Conservation (phyloP, 2,329 filamentous ascomycete species). For the Macroventuria anomochaeta region DNA sequence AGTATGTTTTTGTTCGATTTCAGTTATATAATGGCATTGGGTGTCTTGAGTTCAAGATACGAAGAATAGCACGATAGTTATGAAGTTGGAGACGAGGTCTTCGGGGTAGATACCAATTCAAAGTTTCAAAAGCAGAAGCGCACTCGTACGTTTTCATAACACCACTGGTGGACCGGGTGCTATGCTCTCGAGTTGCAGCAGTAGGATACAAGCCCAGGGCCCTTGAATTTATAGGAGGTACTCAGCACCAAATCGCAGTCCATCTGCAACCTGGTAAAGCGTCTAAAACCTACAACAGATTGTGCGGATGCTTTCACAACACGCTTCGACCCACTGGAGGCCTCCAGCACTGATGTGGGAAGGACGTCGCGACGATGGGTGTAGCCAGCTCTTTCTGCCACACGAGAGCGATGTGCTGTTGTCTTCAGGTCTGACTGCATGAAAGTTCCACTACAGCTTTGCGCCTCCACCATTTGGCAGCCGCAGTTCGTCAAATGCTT, state of each 20-base stretch:
- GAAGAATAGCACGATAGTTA: constrained; percentile 14
- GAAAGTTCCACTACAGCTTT: constrained; percentile 3
- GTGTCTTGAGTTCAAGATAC: constrained; percentile 6
- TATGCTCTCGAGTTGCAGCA: no score
- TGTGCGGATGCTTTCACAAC: no score
- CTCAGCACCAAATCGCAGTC: no score
- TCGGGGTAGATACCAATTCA: constrained; percentile 24
- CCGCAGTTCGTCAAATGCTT: constrained; percentile 2
- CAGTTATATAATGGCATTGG: constrained; percentile 8
- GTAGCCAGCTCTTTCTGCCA: no score
- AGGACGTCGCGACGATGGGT: no score
- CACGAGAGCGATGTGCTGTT: no score
- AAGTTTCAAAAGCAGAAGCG: not conserved
- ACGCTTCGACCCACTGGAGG: no score
- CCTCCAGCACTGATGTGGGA: no score
- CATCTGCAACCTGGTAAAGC: no score
- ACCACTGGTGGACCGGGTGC: not conserved
- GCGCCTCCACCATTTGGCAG: constrained; percentile 5
- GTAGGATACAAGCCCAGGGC: no score
- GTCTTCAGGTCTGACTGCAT: not conserved
- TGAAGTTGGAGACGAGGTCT: constrained; percentile 9
- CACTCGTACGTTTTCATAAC: not conserved
- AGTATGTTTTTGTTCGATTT: constrained; percentile 24
- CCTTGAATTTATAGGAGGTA: no score
- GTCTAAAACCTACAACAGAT: no score